phyloP scores from a whole-genome alignment of 2,329 filamentous ascomycete species.

The Tolypocladium amazonense region DNA sequence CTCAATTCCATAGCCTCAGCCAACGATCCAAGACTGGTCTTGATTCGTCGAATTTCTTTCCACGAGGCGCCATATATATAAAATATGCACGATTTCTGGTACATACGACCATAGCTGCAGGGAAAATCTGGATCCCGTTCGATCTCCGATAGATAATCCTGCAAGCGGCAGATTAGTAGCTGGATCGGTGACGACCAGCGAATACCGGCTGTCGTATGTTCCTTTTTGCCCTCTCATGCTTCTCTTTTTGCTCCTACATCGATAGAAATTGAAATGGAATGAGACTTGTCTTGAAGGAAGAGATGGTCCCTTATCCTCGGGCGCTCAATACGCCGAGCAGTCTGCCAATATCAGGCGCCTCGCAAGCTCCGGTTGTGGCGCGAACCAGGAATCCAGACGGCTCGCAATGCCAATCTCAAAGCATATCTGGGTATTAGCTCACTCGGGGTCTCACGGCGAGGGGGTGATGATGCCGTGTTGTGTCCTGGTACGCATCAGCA shows the following conservation, averaged over 20 bases:
- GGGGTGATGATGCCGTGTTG: too few species aligned
- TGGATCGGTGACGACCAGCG: slow-evolving; percentile 1
- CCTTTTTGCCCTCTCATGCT: not conserved
- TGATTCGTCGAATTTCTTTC: not conserved
- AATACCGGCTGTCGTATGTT: slow-evolving; percentile 1
- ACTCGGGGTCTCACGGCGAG: too few species aligned
- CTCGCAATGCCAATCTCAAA: not conserved
- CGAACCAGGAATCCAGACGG: not conserved
- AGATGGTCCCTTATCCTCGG: not conserved
- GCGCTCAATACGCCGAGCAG: not conserved
- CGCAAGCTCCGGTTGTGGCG: not conserved
- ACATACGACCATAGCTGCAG: not conserved
- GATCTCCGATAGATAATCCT: not conserved
- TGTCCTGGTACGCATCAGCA: not conserved
- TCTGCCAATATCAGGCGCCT: not conserved
- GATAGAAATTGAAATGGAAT: too few species aligned
- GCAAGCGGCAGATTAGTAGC: not conserved
- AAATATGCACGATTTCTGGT: not conserved
- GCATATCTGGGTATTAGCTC: not conserved
- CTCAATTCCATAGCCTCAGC: not conserved
- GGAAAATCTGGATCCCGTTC: not conserved
- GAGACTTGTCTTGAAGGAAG: too few species aligned
- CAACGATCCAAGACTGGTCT: not conserved
- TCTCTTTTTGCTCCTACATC: not conserved
- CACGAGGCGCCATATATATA: not conserved